Base-by-base conservation (phyloP, 2,329 filamentous ascomycete genomes). In the Davidsoniella neocaledoniae region DNA sequence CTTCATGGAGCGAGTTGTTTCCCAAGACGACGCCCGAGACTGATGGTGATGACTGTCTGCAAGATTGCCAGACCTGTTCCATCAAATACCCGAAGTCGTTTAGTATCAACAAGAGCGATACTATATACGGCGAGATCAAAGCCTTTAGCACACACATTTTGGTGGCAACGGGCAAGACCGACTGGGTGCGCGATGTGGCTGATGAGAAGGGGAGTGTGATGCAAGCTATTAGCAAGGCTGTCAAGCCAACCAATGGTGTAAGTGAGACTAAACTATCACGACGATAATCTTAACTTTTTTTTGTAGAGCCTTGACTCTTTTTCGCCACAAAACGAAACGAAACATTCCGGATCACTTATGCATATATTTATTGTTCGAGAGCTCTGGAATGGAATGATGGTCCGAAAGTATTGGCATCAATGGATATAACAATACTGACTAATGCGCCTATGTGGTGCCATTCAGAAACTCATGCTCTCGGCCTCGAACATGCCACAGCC, bases 141-240 rank as follows among this genome's bases (percentile, higher is more conserved):
- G 86, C 79, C 36, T 96, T 86, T 83, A 81, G 77, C 59, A 91
- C 87, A 17, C 91, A 98, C 65, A 62, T 94, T 54, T 69, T 98
- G 29, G 86, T 96, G 14, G 91, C 86, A 21, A 98, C 91, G n/a
- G 86, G 87, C 54, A 94, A 95, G 74, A 75, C 81, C 23, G 91
- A 98, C 65, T 98, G 91, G 91, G 83, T 90, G 60, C 69, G 85
- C 53, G 83, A 94, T 67, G 85, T 94, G 43, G 78, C 76, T 51
- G 84, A 96, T 60, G 91, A 96, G 69, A 81, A 84, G 64, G 83
- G 83, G 5, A 86, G 81, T 61, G 73, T 90, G 29, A 90, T 90
- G 84, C 71, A 86, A 67, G 84, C 83, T 1, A 74, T 88, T 57
- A 73, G 66, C 12, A 68, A 68, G 49, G 70, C 71, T 1, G 66